These are phyloP conservation scores for Thalassiosira mediterranea DNA, from an alignment of 352 stramenopile genomes.

Conservation along the genomic window DNA sequence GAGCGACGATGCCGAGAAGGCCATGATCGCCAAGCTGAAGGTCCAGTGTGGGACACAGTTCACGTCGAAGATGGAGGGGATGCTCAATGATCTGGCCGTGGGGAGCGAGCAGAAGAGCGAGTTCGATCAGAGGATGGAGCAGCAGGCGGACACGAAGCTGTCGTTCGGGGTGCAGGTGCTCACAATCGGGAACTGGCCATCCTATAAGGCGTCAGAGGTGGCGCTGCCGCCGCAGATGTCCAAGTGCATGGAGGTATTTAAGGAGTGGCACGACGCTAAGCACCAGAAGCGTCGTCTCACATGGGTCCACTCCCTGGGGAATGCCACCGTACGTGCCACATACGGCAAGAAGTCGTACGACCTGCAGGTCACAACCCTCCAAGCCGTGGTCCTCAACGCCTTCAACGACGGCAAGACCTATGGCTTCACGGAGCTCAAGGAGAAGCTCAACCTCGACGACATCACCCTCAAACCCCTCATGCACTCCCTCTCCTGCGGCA, in stretches of 20 bases:
- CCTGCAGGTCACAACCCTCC: conserved; percentile 96
- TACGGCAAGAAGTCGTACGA: conserved; percentile 93
- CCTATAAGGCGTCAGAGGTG: conserved; percentile 96
- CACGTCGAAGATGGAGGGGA: conserved; percentile 99
- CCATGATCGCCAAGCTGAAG: conserved; percentile 99
- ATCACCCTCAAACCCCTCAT: conserved; percentile 97
- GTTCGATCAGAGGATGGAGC: conserved; percentile 93
- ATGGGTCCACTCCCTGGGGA: conserved; percentile 94
- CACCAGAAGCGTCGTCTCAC: conserved; percentile 93
- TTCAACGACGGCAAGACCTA: conserved; percentile 91
- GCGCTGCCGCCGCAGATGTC: conserved; percentile 89
- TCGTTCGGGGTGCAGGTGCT: conserved; percentile 98
- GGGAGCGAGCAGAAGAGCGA: conserved; percentile 95
- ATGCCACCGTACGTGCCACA: conserved; percentile 89
- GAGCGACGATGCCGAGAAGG: conserved; percentile 96
- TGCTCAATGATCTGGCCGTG: conserved; percentile 98
- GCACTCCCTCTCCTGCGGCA: conserved; percentile 98
- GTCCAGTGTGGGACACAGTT: conserved; percentile 98
- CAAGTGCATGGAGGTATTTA: conserved; percentile 96
- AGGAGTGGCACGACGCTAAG: conserved; percentile 87
- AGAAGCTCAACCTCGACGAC: conserved; percentile 93
- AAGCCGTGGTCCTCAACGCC: conserved; percentile 93
- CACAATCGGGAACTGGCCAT: conserved; percentile 98
- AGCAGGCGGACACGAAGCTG: conserved; percentile 79
- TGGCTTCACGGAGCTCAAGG: conserved; percentile 90